Evolutionary conservation across 1,139 yeast species (phyloP).

Genomic region (Taphrina communis): DNA sequence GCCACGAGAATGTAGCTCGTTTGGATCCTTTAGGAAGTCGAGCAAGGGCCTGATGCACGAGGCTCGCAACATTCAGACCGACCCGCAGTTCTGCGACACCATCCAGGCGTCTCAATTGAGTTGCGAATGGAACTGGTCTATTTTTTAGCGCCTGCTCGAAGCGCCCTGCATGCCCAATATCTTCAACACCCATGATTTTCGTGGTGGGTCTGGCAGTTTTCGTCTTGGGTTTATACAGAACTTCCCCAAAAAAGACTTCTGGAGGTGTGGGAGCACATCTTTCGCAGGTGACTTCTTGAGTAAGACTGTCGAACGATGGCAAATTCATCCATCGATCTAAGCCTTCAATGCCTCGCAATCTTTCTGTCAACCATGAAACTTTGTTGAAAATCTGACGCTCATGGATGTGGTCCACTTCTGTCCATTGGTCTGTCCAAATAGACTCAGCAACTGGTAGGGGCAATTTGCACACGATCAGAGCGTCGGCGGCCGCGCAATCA

Average conservation of each 20-base stretch:
- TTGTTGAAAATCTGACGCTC: slow-evolving; percentile 37
- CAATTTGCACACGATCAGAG: neutral
- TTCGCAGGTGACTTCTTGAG: slow-evolving; percentile 11
- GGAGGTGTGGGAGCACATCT: slow-evolving; percentile 41
- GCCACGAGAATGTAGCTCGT: slow-evolving; percentile 4
- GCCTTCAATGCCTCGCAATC: slow-evolving; percentile 30
- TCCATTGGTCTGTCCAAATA: slow-evolving; percentile 13
- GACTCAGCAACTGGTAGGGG: slow-evolving; percentile 8
- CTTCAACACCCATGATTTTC: slow-evolving; percentile 28
- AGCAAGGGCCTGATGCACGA: slow-evolving; percentile 39
- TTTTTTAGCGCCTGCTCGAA: slow-evolving; percentile 40
- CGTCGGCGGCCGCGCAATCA: slow-evolving; percentile 6
- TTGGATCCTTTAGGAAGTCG: neutral
- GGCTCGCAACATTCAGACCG: slow-evolving; percentile 36
- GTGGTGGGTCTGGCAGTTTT: slow-evolving; percentile 14
- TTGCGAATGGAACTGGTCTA: slow-evolving; percentile 38
- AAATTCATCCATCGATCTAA: slow-evolving; percentile 26
- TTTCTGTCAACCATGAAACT: slow-evolving; percentile 42
- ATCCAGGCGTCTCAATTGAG: slow-evolving; percentile 29
- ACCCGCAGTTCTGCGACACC: slow-evolving; percentile 35
- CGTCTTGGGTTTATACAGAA: neutral
- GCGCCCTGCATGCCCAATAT: slow-evolving; percentile 39
- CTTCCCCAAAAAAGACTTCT: slow-evolving; percentile 19
- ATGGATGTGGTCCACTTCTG: slow-evolving; percentile 37
- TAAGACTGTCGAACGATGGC: neutral